Evolutionary conservation across 2,329 filamentous ascomycete genomes (phyloP).

Genomic region (Nemania abortiva): DNA sequence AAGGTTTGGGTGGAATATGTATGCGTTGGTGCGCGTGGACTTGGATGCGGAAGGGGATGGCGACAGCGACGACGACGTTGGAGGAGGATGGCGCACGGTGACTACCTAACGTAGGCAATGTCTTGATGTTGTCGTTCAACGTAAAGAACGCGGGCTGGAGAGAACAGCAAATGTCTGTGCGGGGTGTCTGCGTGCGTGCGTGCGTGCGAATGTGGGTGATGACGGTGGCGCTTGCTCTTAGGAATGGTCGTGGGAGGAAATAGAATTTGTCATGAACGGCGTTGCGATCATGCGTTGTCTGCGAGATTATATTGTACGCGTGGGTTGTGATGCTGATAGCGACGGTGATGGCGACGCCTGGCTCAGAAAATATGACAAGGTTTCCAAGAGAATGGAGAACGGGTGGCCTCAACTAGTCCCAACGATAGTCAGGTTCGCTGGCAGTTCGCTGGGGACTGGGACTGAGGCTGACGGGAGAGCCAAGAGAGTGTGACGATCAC

Average conservation of each 20-base stretch:
- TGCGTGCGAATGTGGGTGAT: not conserved
- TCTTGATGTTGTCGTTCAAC: not conserved
- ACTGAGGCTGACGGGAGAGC: constrained; percentile 22
- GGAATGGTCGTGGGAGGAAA: not conserved
- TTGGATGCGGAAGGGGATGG: not conserved
- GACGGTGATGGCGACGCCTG: not conserved
- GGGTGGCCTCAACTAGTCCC: not conserved
- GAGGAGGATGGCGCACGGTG: not conserved
- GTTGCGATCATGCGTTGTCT: constrained; percentile 11
- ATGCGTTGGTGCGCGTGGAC: not conserved
- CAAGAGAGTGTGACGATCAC: constrained; percentile 33
- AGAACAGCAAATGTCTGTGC: not conserved
- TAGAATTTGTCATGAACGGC: constrained; percentile 25
- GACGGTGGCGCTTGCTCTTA: constrained; percentile 6
- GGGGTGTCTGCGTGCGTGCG: not conserved
- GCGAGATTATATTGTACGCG: not conserved
- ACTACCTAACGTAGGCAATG: not conserved
- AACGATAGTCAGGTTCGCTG: constrained; percentile 11
- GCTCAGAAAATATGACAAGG: not conserved
- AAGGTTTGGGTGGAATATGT: constrained; percentile 4
- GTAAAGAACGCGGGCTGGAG: not conserved
- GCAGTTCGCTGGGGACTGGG: constrained; percentile 11
- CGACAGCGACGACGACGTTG: not conserved
- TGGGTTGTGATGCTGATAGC: not conserved
- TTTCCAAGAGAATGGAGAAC: not conserved